phyloP scores from a whole-genome alignment of 1,284 basidiomycete species.

The Tetrapyrgos nigripes region DNA sequence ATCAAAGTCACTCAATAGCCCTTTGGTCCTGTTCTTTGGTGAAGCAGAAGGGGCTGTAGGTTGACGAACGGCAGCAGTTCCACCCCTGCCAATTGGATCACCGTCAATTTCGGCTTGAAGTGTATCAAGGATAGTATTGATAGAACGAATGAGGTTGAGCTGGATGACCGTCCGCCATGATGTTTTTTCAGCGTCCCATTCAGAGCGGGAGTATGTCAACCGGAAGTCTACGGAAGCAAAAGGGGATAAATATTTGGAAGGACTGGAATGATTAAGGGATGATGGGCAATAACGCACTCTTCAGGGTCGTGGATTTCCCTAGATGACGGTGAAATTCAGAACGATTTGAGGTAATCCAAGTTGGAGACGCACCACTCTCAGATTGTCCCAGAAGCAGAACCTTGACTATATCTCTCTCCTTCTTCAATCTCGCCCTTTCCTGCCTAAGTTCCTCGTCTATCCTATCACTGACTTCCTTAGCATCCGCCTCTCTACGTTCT shows the following conservation, averaged over 20 bases:
- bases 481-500: constrained; percentile 58
- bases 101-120: constrained; percentile 50
- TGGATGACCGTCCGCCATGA: constrained; percentile 72
- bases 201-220: constrained; percentile 54
- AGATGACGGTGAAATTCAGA: background rate
- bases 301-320: constrained; percentile 72
- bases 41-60: background rate
- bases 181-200: constrained; percentile 60
- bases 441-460: constrained; percentile 68
- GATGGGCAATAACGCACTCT: constrained; percentile 53
- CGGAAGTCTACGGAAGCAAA: constrained; percentile 46
- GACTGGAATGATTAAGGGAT: background rate
- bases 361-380: constrained; percentile 52
- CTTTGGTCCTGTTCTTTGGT: background rate
- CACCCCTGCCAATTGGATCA: constrained; percentile 20
- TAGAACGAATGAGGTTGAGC: constrained; percentile 67
- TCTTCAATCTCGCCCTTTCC: constrained; percentile 55
- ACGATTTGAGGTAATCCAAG: background rate
- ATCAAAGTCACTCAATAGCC: background rate
- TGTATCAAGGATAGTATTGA: constrained; percentile 61
- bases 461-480: constrained; percentile 59
- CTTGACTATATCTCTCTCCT: constrained; percentile 56
- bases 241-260: constrained; percentile 13
- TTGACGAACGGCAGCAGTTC: background rate
- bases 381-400: constrained; percentile 66